Base-by-base conservation (phyloP, 2,329 filamentous ascomycete species). In the Sclerotinia sclerotiorum region DNA sequence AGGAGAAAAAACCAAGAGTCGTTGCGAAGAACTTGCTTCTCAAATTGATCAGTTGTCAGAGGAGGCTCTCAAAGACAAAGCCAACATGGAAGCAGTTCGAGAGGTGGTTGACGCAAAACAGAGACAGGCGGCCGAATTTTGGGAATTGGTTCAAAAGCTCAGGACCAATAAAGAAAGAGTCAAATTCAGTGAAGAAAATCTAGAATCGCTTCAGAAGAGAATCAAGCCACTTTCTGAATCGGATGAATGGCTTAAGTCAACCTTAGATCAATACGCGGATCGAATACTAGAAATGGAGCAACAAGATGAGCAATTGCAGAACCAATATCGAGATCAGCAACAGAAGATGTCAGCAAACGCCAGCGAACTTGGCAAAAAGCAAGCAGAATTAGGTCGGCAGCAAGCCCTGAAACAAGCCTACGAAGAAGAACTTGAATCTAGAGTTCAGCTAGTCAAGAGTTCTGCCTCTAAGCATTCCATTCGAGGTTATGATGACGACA, bases 341-440 rank as follows among this genome's bases (percentile, higher is more conserved):
- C 76, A 78, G 2, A 81, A 83, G 11, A 77, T 87, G 17, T 76
- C 78, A 2, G 71, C 78, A 5, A 79, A 81, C 10, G 83, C 85
- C 46, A 80, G 77, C 49, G 78, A 82, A 5, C 78, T 86, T 54
- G 84, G 84, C 0, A 73, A 76, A 29, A 88, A 88, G 73, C 81
- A 86, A 49, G 81, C 85, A 0, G 90, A 93, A 73, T 84, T 88
- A 73, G 94, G 94, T 55, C 92, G 90, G 73, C 88, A 90, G 73
- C 87, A 95, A 78, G 94, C 94, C 2, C 90, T 97, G 76, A 93
- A 94, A 80, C 90, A 92, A 70, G 92, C 90, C 74, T 92, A 95
- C 76, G 92, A 97, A 76, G 87, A 90, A 5, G 91, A 97, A 72
- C 78, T 97, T 4, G 83, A 87, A 73, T 82, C 86, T 56, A 90